phyloP scores from a whole-genome alignment of 768 basidiomycete species.

The Amanita pseudoporphyria region DNA sequence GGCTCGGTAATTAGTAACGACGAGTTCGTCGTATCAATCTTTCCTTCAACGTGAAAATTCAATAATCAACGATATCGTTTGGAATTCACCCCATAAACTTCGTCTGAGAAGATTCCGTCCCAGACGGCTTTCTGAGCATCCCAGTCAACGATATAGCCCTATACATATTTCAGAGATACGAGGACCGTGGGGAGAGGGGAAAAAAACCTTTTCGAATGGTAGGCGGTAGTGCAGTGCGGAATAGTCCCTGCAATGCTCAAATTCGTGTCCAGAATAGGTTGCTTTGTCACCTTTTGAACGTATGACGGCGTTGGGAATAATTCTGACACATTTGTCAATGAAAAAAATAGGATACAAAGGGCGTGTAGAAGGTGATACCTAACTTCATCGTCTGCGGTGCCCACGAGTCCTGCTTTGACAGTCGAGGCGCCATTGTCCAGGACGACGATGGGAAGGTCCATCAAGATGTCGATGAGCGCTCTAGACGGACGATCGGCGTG shows the following conservation, averaged over 20 bases:
- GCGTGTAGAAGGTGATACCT: neutral
- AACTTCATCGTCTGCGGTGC: constrained; percentile 16
- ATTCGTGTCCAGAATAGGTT: constrained; percentile 82
- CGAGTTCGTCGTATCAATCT: constrained; percentile 68
- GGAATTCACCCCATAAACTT: constrained; percentile 52
- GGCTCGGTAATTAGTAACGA: constrained; percentile 88
- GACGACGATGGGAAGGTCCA: constrained; percentile 37
- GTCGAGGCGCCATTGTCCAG: constrained; percentile 84
- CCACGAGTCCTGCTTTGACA: constrained; percentile 64
- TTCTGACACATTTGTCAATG: constrained; percentile 26
- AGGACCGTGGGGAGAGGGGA: constrained; percentile 1
- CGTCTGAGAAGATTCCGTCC: constrained; percentile 79
- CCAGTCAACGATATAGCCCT: constrained; percentile 95
- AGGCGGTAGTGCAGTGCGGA: constrained; percentile 75
- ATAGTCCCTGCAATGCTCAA: constrained; percentile 67
- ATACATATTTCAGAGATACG: constrained; percentile 15
- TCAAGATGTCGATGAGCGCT: too few relatives aligned
- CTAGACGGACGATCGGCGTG: constrained; percentile 2
- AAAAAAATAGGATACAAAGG: constrained; percentile 7
- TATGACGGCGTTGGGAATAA: constrained; percentile 74
- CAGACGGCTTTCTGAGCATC: constrained; percentile 91
- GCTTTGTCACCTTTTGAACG: constrained; percentile 77
- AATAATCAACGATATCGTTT: neutral
- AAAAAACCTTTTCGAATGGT: constrained; percentile 77
- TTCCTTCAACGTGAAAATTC: constrained; percentile 3